Conservation (phyloP, 768 basidiomycete genomes). For the Rhizopogon salebrosus region DNA sequence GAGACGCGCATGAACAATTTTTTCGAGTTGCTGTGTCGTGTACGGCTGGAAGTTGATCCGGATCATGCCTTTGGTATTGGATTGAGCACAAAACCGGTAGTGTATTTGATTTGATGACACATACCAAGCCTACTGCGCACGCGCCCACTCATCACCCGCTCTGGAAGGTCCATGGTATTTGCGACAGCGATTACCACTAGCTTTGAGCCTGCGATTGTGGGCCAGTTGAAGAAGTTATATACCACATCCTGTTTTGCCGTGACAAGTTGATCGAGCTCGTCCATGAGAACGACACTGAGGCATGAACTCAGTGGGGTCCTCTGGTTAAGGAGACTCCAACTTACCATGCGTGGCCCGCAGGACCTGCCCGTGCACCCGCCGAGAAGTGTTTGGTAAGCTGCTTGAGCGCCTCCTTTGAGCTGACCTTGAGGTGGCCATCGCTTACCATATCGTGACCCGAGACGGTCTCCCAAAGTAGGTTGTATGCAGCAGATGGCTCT, state of each 20-base stretch:
- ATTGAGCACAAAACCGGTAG: not conserved
- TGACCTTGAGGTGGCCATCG: conserved; percentile 61
- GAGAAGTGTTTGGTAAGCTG: conserved; percentile 76
- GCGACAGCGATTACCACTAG: conserved; percentile 95
- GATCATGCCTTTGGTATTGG: conserved; percentile 61
- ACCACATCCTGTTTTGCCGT: conserved; percentile 97
- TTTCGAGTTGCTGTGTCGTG: conserved; percentile 65
- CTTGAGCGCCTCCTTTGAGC: conserved; percentile 78
- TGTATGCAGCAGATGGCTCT: conserved; percentile 90
- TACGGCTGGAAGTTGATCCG: conserved; percentile 94
- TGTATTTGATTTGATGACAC: conserved; percentile 13
- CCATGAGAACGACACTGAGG: conserved; percentile 92
- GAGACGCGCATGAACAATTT: conserved; percentile 84
- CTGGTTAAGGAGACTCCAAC: conserved; percentile 18
- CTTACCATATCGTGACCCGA: conserved; percentile 65
- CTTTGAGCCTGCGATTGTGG: conserved; percentile 81
- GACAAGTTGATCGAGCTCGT: conserved; percentile 95
- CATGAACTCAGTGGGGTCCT: not conserved
- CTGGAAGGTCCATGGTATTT: conserved; percentile 97
- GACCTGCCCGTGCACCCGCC: conserved; percentile 57
- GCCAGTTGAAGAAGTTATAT: conserved; percentile 99
- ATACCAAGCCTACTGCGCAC: conserved; percentile 88
- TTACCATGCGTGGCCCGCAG: conserved; percentile 85
- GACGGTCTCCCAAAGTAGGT: conserved; percentile 89
- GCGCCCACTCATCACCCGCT: conserved; percentile 87